Conservation (phyloP, 2,329 filamentous ascomycete genomes). For the Paraphaeosphaeria minitans region DNA sequence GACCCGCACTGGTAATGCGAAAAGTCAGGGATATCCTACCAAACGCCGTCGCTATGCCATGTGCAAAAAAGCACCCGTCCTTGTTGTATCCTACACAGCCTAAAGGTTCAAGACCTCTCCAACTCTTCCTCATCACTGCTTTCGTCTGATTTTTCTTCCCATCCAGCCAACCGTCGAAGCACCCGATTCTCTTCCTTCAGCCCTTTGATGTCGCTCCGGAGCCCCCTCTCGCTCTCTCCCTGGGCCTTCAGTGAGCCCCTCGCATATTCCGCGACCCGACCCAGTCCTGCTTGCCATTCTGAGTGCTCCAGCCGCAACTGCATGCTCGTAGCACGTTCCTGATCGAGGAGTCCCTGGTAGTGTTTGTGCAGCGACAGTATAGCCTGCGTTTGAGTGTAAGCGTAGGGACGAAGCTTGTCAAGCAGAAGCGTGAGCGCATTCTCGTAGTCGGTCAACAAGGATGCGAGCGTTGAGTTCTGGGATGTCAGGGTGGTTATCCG, state of each 20-base stretch:
- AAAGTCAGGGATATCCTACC: slow-evolving; percentile 13
- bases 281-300: slow-evolving; percentile 55
- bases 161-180: slow-evolving; percentile 52
- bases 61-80: slow-evolving; percentile 1
- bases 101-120: slow-evolving; percentile 13
- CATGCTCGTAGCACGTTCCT: slow-evolving; percentile 51
- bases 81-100: not conserved
- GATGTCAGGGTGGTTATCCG: slow-evolving; percentile 31
- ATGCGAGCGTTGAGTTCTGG: slow-evolving; percentile 32
- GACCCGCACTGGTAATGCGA: not conserved
- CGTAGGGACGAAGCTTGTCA: slow-evolving; percentile 43
- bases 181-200: slow-evolving; percentile 56
- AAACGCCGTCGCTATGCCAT: slow-evolving; percentile 22
- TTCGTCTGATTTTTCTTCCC: slow-evolving; percentile 48
- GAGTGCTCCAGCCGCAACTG: slow-evolving; percentile 55
- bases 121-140: slow-evolving; percentile 49
- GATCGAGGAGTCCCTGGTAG: slow-evolving; percentile 52
- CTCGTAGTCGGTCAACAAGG: slow-evolving; percentile 50
- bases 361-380: slow-evolving; percentile 54
- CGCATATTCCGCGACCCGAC: slow-evolving; percentile 50
- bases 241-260: slow-evolving; percentile 47
- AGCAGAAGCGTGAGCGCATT: slow-evolving; percentile 46
- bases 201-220: slow-evolving; percentile 46
- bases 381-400: slow-evolving; percentile 50
- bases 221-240: slow-evolving; percentile 44